These are phyloP conservation scores for Penicillium lagena DNA, from an alignment of 495 filamentous ascomycete genomes.

Conservation along the genomic window DNA sequence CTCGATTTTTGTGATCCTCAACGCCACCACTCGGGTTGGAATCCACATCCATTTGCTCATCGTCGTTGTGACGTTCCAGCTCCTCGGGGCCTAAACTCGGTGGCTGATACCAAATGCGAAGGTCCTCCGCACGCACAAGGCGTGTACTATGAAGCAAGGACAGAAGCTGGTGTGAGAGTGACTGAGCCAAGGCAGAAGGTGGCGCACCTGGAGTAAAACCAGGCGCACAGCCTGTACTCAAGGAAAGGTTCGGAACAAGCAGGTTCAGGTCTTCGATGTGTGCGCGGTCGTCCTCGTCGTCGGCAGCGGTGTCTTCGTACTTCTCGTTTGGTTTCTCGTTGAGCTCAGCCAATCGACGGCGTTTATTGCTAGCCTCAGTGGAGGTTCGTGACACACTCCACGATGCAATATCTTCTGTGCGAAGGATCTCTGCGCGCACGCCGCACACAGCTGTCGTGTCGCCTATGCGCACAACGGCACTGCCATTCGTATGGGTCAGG, in stretches of 20 bases:
- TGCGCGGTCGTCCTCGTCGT: constrained; percentile 43
- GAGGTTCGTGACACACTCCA: constrained; percentile 42
- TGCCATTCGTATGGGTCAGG: constrained; percentile 81
- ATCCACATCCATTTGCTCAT: constrained; percentile 40
- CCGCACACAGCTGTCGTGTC: constrained; percentile 92
- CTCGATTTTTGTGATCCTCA: constrained; percentile 18
- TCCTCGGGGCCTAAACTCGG: constrained; percentile 33
- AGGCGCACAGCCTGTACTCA: constrained; percentile 82
- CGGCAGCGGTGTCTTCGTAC: constrained; percentile 7
- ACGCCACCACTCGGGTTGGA: constrained; percentile 7
- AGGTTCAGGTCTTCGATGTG: constrained; percentile 58
- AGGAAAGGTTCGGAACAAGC: constrained; percentile 86
- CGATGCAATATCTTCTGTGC: constrained; percentile 59
- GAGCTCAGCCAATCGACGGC: constrained; percentile 20
- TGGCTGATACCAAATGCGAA: constrained; percentile 63
- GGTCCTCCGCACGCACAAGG: constrained; percentile 53
- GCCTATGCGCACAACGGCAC: constrained; percentile 77
- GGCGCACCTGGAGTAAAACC: constrained; percentile 77
- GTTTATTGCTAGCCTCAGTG: constrained; percentile 18
- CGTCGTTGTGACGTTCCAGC: constrained; percentile 30
- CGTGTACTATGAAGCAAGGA: constrained; percentile 62
- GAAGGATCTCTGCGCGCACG: constrained; percentile 78
- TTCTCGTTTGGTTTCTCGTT: constrained; percentile 7
- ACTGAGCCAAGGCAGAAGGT: constrained; percentile 75
- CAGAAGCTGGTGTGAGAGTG: constrained; percentile 69